phyloP scores from a whole-genome alignment of 2,329 filamentous ascomycete genomes.

The Arthrocladium fulminans region DNA sequence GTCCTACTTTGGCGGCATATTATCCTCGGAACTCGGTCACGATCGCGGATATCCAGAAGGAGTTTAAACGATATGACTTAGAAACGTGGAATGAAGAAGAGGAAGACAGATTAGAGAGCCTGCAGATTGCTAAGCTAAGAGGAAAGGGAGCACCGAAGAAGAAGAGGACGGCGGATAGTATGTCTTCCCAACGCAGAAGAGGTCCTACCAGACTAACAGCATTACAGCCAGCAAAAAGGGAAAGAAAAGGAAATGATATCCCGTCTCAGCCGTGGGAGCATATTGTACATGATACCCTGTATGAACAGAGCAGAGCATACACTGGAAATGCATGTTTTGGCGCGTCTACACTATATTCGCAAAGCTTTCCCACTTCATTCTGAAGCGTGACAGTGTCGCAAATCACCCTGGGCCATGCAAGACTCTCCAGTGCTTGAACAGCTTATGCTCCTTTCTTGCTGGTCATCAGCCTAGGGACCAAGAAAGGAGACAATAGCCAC shows the following conservation, averaged over 20 bases:
- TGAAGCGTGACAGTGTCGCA: no score
- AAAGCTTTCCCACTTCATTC: no score
- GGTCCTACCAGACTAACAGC: constrained; percentile 4
- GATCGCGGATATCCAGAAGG: constrained; percentile 62
- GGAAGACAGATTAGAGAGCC: constrained; percentile 67
- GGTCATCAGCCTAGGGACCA: no score
- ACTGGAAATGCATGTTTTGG: not conserved
- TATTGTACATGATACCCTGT: constrained; percentile 9
- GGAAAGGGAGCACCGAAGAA: constrained; percentile 88
- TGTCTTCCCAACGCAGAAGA: constrained; percentile 6
- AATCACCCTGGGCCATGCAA: no score
- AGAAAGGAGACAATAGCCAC: no score
- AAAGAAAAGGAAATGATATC: constrained; percentile 12
- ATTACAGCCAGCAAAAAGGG: constrained; percentile 16
- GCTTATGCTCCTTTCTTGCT: no score
- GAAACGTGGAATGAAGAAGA: constrained; percentile 66
- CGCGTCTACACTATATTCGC: no score
- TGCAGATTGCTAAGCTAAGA: constrained; percentile 58
- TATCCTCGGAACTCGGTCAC: constrained; percentile 71
- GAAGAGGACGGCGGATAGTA: constrained; percentile 55
- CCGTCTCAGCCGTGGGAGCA: not conserved
- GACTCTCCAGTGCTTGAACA: no score
- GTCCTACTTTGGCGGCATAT: constrained; percentile 75
- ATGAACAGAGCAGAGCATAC: not conserved
- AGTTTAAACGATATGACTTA: constrained; percentile 56